These are phyloP conservation scores for Gracilaria gracilis DNA, from an alignment of 23 red algal genomes.

Conservation along the genomic window DNA sequence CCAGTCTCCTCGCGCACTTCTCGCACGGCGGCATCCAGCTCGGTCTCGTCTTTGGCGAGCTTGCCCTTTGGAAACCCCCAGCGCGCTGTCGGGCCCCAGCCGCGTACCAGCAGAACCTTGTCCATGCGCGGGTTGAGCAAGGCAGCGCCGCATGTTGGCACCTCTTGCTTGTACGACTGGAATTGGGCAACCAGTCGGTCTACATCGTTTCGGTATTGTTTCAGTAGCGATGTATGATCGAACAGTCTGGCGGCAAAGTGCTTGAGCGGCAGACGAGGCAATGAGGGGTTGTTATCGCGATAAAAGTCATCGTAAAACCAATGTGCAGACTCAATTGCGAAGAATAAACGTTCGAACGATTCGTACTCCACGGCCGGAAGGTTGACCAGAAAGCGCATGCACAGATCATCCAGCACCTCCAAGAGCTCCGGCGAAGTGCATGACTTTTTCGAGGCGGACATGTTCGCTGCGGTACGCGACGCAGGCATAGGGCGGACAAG, in stretches of 20 bases:
- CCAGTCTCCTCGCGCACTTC: constrained; percentile 94
- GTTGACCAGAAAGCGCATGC: constrained; percentile 91
- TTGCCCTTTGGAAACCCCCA: constrained; percentile 99
- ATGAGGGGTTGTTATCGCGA: constrained; percentile 71
- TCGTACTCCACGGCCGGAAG: constrained; percentile 93
- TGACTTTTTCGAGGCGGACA: constrained; percentile 34
- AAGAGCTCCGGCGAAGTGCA: constrained; percentile 15
- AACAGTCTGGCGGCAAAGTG: constrained; percentile 90
- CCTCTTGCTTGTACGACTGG: constrained; percentile 90
- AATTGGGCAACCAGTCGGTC: constrained; percentile 86
- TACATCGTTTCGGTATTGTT: constrained; percentile 59
- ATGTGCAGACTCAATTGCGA: constrained; percentile 96
- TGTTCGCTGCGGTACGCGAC: not conserved
- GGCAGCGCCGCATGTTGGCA: constrained; percentile 89
- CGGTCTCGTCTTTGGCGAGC: constrained; percentile 87
- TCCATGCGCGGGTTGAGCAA: constrained; percentile 75
- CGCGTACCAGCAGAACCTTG: constrained; percentile 88
- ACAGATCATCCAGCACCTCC: constrained; percentile 88
- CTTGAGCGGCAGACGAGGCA: constrained; percentile 76
- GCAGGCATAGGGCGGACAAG: constrained; percentile 6
- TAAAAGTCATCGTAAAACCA: constrained; percentile 99
- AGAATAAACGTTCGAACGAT: constrained; percentile 93
- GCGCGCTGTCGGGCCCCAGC: constrained; percentile 66
- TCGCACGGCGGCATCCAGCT: constrained; percentile 73
- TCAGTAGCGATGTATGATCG: constrained; percentile 70